Evolutionary conservation across 805 yeast genomes (phyloP).

Genomic region (Ogataea ramenticola): DNA sequence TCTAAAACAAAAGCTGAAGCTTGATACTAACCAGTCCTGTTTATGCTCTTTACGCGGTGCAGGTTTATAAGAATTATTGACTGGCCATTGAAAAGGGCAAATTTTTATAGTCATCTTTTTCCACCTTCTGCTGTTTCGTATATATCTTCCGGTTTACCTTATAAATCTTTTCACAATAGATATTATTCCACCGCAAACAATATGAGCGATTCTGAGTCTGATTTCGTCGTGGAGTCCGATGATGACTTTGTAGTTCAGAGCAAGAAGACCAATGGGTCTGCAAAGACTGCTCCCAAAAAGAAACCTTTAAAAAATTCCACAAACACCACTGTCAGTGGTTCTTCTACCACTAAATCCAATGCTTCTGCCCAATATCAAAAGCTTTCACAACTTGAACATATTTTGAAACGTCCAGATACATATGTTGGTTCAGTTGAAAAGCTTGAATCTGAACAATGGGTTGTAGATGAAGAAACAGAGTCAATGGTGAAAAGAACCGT

Average conservation of each 20-base stretch:
- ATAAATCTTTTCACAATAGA: neutral
- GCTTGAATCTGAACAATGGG: slow-evolving; percentile 78
- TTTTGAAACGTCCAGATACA: slow-evolving; percentile 94
- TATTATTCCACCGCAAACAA: neutral
- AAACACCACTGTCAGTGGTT: slow-evolving; percentile 8
- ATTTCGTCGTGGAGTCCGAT: slow-evolving; percentile 4
- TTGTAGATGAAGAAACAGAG: slow-evolving; percentile 58
- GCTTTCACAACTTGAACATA: slow-evolving; percentile 92
- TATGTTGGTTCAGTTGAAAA: slow-evolving; percentile 93
- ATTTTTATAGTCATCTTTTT: too few relatives aligned
- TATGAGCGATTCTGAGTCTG: slow-evolving; percentile 5
- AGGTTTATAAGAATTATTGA: too few relatives aligned
- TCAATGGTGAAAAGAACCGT: slow-evolving; percentile 57
- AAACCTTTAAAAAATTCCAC: slow-evolving; percentile 32
- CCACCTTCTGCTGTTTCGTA: too few relatives aligned
- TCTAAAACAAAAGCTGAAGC: too few relatives aligned
- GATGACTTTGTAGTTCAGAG: slow-evolving; percentile 5
- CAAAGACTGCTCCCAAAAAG: slow-evolving; percentile 18
- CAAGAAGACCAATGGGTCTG: slow-evolving; percentile 3
- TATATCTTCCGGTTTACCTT: too few relatives aligned
- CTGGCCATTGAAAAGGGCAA: too few relatives aligned
- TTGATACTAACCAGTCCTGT: too few relatives aligned
- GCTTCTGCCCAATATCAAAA: slow-evolving; percentile 82
- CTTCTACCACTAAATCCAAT: slow-evolving; percentile 7
- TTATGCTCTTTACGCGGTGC: too few relatives aligned